These are phyloP conservation scores for Botrytis porri DNA, from an alignment of 2,329 filamentous ascomycete species.

Conservation along the genomic window DNA sequence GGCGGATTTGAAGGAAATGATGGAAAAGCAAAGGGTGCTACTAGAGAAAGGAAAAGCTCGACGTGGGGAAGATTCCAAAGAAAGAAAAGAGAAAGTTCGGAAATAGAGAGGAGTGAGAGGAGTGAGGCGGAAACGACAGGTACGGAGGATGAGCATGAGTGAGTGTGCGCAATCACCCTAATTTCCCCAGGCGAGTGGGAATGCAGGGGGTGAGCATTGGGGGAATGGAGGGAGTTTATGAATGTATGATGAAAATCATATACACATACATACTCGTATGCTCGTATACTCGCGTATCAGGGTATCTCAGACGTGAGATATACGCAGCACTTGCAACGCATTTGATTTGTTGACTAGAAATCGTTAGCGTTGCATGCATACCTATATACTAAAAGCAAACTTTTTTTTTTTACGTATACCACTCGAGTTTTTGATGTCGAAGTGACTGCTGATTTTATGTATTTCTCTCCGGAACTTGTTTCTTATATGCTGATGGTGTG, in stretches of 20 bases:
- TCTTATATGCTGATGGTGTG: neutral
- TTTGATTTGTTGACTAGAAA: neutral
- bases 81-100: conserved; percentile 35
- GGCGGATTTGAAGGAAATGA: conserved; percentile 47
- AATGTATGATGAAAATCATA: neutral
- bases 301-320: neutral
- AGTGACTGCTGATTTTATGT: neutral
- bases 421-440: neutral
- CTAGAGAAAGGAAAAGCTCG: conserved; percentile 34
- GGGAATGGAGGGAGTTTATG: neutral
- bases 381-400: neutral
- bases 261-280: neutral
- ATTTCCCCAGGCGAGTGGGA: neutral
- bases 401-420: neutral
- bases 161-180: neutral
- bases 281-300: neutral
- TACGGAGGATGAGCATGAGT: conserved; percentile 32
- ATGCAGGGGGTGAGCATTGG: neutral
- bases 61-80: conserved; percentile 35
- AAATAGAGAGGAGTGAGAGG: conserved; percentile 34
- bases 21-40: conserved; percentile 40
- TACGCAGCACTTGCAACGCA: neutral
- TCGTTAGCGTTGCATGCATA: neutral
- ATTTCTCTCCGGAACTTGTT: too few species aligned
- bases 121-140: conserved; percentile 35